Base-by-base conservation (phyloP, 2,329 filamentous ascomycete genomes). In the Stagonosporopsis cucurbitacearum region DNA sequence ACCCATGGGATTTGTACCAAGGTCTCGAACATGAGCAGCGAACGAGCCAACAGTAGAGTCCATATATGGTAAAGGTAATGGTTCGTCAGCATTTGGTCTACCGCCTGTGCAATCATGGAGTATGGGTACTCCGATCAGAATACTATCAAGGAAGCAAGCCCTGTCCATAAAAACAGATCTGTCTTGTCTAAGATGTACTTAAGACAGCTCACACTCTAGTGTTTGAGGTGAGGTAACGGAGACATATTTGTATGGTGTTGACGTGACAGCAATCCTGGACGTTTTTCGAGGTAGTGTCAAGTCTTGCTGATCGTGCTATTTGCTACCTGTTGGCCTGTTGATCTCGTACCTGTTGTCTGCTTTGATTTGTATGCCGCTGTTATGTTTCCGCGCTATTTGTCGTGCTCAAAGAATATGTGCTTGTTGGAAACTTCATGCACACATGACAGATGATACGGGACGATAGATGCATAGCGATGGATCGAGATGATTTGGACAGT, bases 211-310 rank as follows among this genome's bases (percentile, higher is more conserved):
- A 19, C 3, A 15, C n/a, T 23, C 15, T 4, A 33, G 19, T 33
- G 25, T 39, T 41, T 11, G 37, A 49, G n/a, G 11, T 7, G 5
- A 33, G 7, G 11, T 12, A 11, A 26, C n/a, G 3, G 6, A 9
- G 19, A 17, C 25, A 22, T 13, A 5, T 47, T 2, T 50, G 45
- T 45, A 54, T 36, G 28, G 19, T 54, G 51, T 44, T 44, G 45
- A 54, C 17, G n/a, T 26, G 52, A 37, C 46, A 35, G 35, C 36
- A 15, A 12, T 17, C 28, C 28, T 41, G 37, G 28, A 41, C 23
- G 32, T 19, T 19, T 13, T 3, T 35, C n/a, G 15, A 30, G 22
- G 30, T 15, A 17, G 17, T 37, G 19, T 49, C 23, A 5, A n/a
- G 4, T 39, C 15, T 20, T 39, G 9, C 30, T 20, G 44, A 42